phyloP scores from a whole-genome alignment of 2,329 filamentous ascomycete species.

The Colletotrichum tabaci region DNA sequence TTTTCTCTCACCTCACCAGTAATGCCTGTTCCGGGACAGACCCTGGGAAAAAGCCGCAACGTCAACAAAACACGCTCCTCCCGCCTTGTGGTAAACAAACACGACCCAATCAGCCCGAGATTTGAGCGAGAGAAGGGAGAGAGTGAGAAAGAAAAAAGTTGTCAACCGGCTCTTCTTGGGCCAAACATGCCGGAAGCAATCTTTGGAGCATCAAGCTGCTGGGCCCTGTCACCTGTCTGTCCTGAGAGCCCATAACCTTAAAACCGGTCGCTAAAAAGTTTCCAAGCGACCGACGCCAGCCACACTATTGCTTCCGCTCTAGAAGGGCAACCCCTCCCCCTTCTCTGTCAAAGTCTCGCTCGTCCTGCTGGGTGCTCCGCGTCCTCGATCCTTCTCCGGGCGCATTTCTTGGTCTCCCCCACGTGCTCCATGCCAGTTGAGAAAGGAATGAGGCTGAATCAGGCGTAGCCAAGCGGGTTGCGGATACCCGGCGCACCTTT shows the following conservation, averaged over 20 bases:
- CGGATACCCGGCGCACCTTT: slow-evolving; percentile 41
- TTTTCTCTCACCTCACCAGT: slow-evolving; percentile 35
- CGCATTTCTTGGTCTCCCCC: slow-evolving; percentile 38
- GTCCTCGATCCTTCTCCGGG: slow-evolving; percentile 39
- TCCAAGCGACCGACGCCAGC: slow-evolving; percentile 16
- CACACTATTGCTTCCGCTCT: slow-evolving; percentile 41
- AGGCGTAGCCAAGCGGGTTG: slow-evolving; percentile 44
- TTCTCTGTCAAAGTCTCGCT: slow-evolving; percentile 29
- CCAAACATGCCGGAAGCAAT: slow-evolving; percentile 36
- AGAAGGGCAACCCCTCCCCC: slow-evolving; percentile 37
- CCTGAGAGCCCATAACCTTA: slow-evolving; percentile 40
- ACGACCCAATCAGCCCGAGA: slow-evolving; percentile 12
- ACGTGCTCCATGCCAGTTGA: slow-evolving; percentile 42
- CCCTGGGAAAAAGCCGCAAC: slow-evolving; percentile 38
- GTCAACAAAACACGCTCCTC: slow-evolving; percentile 31
- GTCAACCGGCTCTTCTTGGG: slow-evolving; percentile 14
- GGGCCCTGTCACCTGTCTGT: slow-evolving; percentile 19
- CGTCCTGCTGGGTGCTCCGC: slow-evolving; percentile 22
- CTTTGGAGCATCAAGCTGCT: slow-evolving; percentile 24
- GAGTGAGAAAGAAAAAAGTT: slow-evolving; percentile 2
- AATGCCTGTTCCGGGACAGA: slow-evolving; percentile 18
- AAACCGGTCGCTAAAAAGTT: slow-evolving; percentile 22
- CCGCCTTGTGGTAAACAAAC: slow-evolving; percentile 35
- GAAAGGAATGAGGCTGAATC: slow-evolving; percentile 52
- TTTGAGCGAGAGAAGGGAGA: not conserved